A percentile compares a stretch with the other conserved stretches of the same genome.
phyloP scores from a whole-genome alignment of 495 filamentous ascomycete species.

The Neurospora sublineolata region DNA sequence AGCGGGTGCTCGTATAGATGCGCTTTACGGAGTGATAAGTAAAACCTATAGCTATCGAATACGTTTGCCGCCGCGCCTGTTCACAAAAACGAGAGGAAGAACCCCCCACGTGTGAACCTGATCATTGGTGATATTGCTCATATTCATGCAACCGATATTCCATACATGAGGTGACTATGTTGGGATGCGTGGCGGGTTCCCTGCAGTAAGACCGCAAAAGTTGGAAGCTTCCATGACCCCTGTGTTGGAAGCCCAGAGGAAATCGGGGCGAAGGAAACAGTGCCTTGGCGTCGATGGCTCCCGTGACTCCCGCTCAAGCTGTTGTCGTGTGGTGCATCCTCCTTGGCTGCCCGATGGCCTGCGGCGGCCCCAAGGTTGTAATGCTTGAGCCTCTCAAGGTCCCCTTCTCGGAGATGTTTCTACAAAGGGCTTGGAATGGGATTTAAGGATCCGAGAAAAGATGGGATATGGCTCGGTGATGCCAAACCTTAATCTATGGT shows the following conservation, averaged over 20 bases:
- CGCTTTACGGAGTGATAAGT: neutral
- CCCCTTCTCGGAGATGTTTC: constrained; percentile 18
- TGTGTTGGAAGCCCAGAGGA: constrained; percentile 13
- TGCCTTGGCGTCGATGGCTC: constrained; percentile 10
- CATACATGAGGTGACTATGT: neutral
- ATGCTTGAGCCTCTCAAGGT: constrained; percentile 9
- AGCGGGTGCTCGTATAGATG: neutral
- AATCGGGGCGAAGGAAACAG: neutral
- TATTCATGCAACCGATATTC: neutral
- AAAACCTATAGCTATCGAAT: neutral
- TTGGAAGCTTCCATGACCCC: constrained; percentile 11
- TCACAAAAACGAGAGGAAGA: neutral
- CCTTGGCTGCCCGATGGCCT: constrained; percentile 10
- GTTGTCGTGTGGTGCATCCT: neutral
- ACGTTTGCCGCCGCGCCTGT: neutral
- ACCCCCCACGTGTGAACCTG: neutral
- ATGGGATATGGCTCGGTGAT: constrained; percentile 12
- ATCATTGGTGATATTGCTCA: neutral
- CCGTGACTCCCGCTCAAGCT: neutral
- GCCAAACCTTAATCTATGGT: constrained; percentile 18
- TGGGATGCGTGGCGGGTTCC: neutral
- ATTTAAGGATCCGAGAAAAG: constrained; percentile 3
- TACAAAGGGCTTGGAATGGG: constrained; percentile 20
- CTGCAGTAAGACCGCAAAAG: neutral
- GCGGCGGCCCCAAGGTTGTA: constrained; percentile 6